A percentile compares a stretch with the other conserved stretches of the same genome.
phyloP scores from a whole-genome alignment of 1,139 yeast genomes.

The Zygotorulaspora mrakii region DNA sequence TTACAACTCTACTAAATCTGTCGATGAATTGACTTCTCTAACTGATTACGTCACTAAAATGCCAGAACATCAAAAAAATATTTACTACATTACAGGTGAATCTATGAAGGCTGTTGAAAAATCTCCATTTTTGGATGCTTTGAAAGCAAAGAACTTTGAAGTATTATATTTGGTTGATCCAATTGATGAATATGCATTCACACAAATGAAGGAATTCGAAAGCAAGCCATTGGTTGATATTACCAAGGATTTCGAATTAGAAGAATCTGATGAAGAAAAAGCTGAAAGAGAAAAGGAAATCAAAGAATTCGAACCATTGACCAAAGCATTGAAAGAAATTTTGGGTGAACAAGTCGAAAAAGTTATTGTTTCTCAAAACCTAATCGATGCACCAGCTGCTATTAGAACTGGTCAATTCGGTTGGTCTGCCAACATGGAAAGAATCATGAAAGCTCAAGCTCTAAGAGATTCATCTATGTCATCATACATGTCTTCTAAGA shows the following conservation, averaged over 20 bases:
- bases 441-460: conserved; percentile 99
- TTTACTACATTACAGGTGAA: conserved; percentile 99
- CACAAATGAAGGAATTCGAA: conserved; percentile 98
- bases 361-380: conserved; percentile 96
- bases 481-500: conserved; percentile 98
- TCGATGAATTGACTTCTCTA: conserved; percentile 90
- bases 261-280: conserved; percentile 99
- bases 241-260: conserved; percentile 98
- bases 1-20: conserved; percentile 93
- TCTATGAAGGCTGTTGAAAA: conserved; percentile 95
- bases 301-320: conserved; percentile 87
- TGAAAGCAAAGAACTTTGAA: conserved; percentile 98
- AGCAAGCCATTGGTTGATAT: conserved; percentile 98
- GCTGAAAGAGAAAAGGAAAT: conserved; percentile 86
- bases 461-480: conserved; percentile 98
- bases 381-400: conserved; percentile 99
- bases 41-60: conserved; percentile 97
- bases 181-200: conserved; percentile 99
- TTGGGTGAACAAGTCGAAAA: conserved; percentile 99
- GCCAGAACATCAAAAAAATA: conserved; percentile 99
- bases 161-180: conserved; percentile 98
- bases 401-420: conserved; percentile 99
- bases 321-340: conserved; percentile 93
- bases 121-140: conserved; percentile 98
- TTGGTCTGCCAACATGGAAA: conserved; percentile 99